Percentiles rank a stretch among this genome's conserved stretches.
Evolutionary conservation across 768 basidiomycete genomes (phyloP).

Genomic region (Exidia glandulosa): DNA sequence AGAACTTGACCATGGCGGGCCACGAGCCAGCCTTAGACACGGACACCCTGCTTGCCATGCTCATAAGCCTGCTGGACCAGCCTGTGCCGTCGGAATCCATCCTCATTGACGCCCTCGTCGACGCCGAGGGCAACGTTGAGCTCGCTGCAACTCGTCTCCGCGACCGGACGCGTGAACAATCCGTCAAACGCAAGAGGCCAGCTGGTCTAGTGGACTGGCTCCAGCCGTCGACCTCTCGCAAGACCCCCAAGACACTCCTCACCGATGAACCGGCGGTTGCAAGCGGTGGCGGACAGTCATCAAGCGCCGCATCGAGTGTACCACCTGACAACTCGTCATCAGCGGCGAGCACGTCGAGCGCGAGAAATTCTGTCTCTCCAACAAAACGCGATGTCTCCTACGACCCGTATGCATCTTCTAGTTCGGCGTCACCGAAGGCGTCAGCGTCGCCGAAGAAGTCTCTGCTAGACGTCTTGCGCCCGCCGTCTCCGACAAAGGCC

Average conservation of each 20-base stretch:
- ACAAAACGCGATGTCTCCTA: too few species aligned
- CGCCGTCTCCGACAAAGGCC: constrained; percentile 29
- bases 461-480: constrained; percentile 47
- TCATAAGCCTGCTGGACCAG: constrained; percentile 43
- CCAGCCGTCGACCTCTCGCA: constrained; percentile 12
- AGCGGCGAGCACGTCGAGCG: too few species aligned
- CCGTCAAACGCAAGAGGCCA: constrained; percentile 33
- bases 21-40: too few species aligned
- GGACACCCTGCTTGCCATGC: constrained; percentile 55
- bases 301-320: too few species aligned
- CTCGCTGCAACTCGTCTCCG: constrained; percentile 29
- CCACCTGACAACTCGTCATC: too few species aligned
- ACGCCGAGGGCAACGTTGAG: constrained; percentile 45
- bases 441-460: too few species aligned
- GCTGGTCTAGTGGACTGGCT: constrained; percentile 47
- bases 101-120: constrained; percentile 50
- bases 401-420: too few species aligned
- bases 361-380: too few species aligned
- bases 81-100: constrained; percentile 24
- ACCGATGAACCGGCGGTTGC: constrained; percentile 9
- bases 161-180: constrained; percentile 7
- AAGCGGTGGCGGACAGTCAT: too few species aligned
- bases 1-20: too few species aligned
- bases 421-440: too few species aligned
- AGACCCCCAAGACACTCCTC: not conserved